Base-by-base conservation (phyloP, 2,329 filamentous ascomycete genomes). In the Alternaria triticina region DNA sequence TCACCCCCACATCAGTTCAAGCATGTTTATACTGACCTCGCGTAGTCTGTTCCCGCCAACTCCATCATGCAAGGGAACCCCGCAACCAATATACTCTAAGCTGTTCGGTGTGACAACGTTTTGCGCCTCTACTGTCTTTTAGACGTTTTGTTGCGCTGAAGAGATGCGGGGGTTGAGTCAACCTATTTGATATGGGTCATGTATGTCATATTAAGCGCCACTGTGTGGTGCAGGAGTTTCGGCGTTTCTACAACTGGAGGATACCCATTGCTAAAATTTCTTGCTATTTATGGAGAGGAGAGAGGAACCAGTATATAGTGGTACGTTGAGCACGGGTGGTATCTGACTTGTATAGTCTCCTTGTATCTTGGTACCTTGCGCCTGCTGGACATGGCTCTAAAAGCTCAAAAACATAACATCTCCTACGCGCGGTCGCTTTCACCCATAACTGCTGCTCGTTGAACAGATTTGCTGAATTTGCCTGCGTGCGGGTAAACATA, bases 21-120 rank as follows among this genome's bases (percentile, higher is more conserved):
- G 15, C 9, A 28, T 8, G 20, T 2, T 11, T 12, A 27, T 25
- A 57, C 74, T 77, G 61, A 77, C 61, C 28, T 23, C 40, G 2
- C 50, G 8, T 40, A 85, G 82, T 82, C 85, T 64, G 79, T 86
- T 49, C 81, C 82, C 30, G 77, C 79, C 17, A 80, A 82, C 59
- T 83, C 80, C 23, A 76, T 85, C 46, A 83, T 83, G 12, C 80
- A 79, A 27, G 84, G 84, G 45, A 84, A 84, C 64, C 83, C 84
- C 17, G 80, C 81, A 17, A 54, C 54, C 20, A 62, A n/a, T 74
- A 76, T 64, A 77, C 73, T 71, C 50, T 62, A 49, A 54, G 43
- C 12, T 64, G 65, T 71, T 52, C 69, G 66, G 59, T 59, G 61
- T 50, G 62, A 67, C 13, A 64, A 27, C 52, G 17, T 4, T 13